A percentile compares a stretch with the other conserved stretches of the same genome.
Evolutionary conservation across 2,329 filamentous ascomycete species (phyloP).

Genomic region (Diaporthe citriasiana): DNA sequence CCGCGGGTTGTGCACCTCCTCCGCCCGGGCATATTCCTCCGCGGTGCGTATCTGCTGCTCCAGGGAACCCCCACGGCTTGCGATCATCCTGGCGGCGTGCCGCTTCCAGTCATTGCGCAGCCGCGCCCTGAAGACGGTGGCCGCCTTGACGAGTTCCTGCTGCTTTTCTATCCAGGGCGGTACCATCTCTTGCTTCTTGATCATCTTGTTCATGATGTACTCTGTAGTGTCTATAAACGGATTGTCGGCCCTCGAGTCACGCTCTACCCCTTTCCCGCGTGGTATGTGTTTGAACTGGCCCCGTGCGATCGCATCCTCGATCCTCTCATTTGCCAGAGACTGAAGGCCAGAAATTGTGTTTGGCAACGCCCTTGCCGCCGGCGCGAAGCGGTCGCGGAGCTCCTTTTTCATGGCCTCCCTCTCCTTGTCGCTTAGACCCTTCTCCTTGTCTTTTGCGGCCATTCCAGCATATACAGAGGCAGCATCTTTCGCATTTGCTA

Average conservation of each 20-base stretch:
- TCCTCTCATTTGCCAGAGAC: constrained; percentile 87
- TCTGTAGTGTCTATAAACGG: constrained; percentile 97
- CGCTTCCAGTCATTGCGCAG: constrained; percentile 87
- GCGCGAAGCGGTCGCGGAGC: constrained; percentile 84
- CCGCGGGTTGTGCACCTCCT: constrained; percentile 74
- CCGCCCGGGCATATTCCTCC: constrained; percentile 80
- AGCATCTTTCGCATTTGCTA: constrained; percentile 69
- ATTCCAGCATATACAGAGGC: constrained; percentile 65
- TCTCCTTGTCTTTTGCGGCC: constrained; percentile 64
- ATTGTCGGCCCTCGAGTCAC: constrained; percentile 85
- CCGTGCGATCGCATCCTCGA: constrained; percentile 92
- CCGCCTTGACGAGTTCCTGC: constrained; percentile 83
- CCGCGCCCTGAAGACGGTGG: constrained; percentile 78
- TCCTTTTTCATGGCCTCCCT: constrained; percentile 78
- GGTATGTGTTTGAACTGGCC: constrained; percentile 90
- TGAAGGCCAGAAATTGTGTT: constrained; percentile 83
- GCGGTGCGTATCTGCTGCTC: constrained; percentile 81
- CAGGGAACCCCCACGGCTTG: constrained; percentile 81
- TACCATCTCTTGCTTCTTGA: constrained; percentile 94
- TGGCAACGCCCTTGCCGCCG: constrained; percentile 79
- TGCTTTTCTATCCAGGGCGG: constrained; percentile 99
- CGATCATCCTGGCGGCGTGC: constrained; percentile 83
- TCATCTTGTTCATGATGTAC: constrained; percentile 99
- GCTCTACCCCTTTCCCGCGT: constrained; percentile 82
- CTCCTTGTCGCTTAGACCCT: constrained; percentile 77